Evolutionary conservation across 805 yeast genomes (phyloP).

Genomic region (Saturnispora silvae): DNA sequence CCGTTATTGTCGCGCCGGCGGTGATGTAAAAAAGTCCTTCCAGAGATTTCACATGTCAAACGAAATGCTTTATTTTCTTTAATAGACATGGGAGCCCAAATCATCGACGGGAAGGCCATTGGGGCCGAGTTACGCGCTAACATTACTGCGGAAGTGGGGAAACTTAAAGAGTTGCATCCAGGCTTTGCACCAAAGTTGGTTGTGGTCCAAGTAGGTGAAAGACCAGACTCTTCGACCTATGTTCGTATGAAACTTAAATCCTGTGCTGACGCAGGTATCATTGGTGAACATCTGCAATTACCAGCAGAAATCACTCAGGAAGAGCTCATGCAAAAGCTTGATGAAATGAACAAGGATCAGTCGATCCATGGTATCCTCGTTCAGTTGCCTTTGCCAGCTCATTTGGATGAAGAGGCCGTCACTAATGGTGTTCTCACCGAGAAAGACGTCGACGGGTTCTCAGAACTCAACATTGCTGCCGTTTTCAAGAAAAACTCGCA

Average conservation of each 20-base stretch:
- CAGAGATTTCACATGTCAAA: no score
- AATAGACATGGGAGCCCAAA: conserved; percentile 21
- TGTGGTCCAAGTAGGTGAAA: conserved; percentile 79
- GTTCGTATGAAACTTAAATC: conserved; percentile 89
- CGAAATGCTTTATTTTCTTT: no score
- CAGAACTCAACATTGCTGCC: conserved; percentile 81
- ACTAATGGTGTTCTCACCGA: conserved; percentile 73
- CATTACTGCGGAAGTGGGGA: conserved; percentile 40
- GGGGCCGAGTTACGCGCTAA: conserved; percentile 36
- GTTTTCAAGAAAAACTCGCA: conserved; percentile 75
- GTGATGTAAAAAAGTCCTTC: no score
- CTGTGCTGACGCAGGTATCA: conserved; percentile 71
- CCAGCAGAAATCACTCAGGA: conserved; percentile 52
- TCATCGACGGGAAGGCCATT: conserved; percentile 54
- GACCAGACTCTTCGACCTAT: conserved; percentile 87
- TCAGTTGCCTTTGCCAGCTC: conserved; percentile 82
- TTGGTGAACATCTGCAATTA: conserved; percentile 54
- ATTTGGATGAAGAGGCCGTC: conserved; percentile 64
- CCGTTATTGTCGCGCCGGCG: no score
- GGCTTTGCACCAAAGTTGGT: conserved; percentile 67
- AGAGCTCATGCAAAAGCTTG: conserved; percentile 48
- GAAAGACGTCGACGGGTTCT: conserved; percentile 95
- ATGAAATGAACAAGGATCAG: conserved; percentile 59
- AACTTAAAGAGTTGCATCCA: conserved; percentile 32
- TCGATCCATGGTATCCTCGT: conserved; percentile 77